Conservation (phyloP, 2,329 filamentous ascomycete genomes). For the Dactylellina drechsleri region DNA sequence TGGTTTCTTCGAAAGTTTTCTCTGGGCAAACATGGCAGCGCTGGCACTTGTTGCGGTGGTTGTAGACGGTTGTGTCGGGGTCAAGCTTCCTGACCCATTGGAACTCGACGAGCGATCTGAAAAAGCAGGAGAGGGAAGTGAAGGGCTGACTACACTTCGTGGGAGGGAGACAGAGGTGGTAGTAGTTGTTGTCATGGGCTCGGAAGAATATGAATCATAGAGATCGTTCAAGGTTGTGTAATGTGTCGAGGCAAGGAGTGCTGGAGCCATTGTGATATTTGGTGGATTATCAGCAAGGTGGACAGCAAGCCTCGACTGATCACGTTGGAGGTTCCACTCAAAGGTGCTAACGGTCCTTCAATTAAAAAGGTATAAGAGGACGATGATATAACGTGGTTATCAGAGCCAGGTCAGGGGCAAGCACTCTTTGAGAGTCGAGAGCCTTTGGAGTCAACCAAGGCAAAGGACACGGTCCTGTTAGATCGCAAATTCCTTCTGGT, state of each 20-base stretch:
- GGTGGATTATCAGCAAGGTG: conserved; percentile 28
- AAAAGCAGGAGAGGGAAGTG: conserved; percentile 45
- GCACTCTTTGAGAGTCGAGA: conserved; percentile 19
- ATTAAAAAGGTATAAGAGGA: conserved; percentile 46
- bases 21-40: conserved; percentile 49
- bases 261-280: conserved; percentile 42
- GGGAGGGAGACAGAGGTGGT: conserved; percentile 42
- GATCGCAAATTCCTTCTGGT: conserved; percentile 34
- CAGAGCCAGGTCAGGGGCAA: conserved; percentile 29
- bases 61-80: conserved; percentile 41
- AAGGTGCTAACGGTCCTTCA: conserved; percentile 43
- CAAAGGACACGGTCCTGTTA: conserved; percentile 29
- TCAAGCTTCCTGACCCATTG: conserved; percentile 50
- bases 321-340: conserved; percentile 49
- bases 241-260: conserved; percentile 50
- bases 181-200: conserved; percentile 29
- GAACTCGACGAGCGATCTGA: conserved; percentile 51
- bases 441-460: conserved; percentile 32
- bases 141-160: conserved; percentile 43
- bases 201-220: conserved; percentile 45
- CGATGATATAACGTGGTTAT: conserved; percentile 28
- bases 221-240: conserved; percentile 42
- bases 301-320: conserved; percentile 28
- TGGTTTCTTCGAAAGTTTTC: conserved; percentile 52
- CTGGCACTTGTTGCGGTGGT: conserved; percentile 37